Evolutionary conservation across 768 basidiomycete genomes (phyloP).

Genomic region (Suillus placidus): DNA sequence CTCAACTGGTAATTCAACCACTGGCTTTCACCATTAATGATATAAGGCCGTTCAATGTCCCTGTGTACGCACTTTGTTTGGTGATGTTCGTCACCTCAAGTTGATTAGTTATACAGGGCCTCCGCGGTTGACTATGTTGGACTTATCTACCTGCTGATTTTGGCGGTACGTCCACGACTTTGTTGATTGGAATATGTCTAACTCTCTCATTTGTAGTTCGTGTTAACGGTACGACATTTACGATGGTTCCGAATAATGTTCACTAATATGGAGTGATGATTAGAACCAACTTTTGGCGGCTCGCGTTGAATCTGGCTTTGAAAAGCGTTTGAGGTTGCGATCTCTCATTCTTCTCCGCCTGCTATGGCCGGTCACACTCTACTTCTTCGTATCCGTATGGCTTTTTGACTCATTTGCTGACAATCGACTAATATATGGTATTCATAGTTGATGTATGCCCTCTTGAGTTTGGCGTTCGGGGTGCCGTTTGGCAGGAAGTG

Average conservation of each 20-base stretch:
- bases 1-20: slow-evolving; percentile 51
- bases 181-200: background rate
- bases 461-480: slow-evolving; percentile 62
- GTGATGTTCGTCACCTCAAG: background rate
- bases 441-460: slow-evolving; percentile 55
- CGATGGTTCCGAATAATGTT: background rate
- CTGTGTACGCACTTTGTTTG: slow-evolving; percentile 46
- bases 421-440: background rate
- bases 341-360: slow-evolving; percentile 46
- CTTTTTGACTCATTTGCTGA: slow-evolving; percentile 7
- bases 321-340: slow-evolving; percentile 38
- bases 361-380: slow-evolving; percentile 39
- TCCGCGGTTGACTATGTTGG: slow-evolving; percentile 56
- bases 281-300: slow-evolving; percentile 40
- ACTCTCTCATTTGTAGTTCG: slow-evolving; percentile 22
- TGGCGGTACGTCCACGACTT: slow-evolving; percentile 23
- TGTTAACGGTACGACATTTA: slow-evolving; percentile 27
- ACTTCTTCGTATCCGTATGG: slow-evolving; percentile 45
- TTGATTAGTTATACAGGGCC: slow-evolving; percentile 39
- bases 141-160: slow-evolving; percentile 50
- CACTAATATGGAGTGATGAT: background rate
- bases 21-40: slow-evolving; percentile 52
- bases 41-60: slow-evolving; percentile 57
- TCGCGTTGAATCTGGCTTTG: slow-evolving; percentile 40
- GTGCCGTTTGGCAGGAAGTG: slow-evolving; percentile 54